Conservation (phyloP, 2,329 filamentous ascomycete species). For the Trichoderma cornu-damae region DNA sequence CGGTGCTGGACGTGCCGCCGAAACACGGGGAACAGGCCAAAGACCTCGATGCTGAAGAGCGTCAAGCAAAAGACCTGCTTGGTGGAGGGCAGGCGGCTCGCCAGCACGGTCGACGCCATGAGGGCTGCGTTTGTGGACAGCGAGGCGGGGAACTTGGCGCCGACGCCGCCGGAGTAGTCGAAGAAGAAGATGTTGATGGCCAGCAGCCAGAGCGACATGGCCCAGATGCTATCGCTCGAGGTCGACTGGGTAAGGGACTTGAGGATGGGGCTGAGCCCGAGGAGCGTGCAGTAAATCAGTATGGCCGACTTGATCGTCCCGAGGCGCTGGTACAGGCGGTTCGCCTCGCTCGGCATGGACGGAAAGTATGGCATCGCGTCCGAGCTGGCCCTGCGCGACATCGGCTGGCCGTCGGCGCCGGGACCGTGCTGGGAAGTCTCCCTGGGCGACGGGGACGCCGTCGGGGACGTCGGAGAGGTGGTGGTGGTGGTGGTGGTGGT, state of each 20-base stretch:
- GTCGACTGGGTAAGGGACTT: slow-evolving; percentile 95
- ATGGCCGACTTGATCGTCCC: slow-evolving; percentile 87
- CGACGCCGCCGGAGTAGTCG: slow-evolving; percentile 75
- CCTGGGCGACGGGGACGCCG: background rate
- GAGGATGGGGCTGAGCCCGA: slow-evolving; percentile 89
- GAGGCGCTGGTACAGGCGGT: slow-evolving; percentile 50
- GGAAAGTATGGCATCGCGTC: slow-evolving; percentile 30
- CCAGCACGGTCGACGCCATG: slow-evolving; percentile 93
- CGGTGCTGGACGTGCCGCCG: slow-evolving; percentile 78
- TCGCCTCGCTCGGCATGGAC: slow-evolving; percentile 33
- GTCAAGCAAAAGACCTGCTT: slow-evolving; percentile 93
- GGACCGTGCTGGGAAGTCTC: background rate
- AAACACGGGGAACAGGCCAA: slow-evolving; percentile 96
- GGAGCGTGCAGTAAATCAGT: slow-evolving; percentile 85
- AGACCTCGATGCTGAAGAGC: slow-evolving; percentile 94
- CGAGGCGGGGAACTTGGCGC: slow-evolving; percentile 61
- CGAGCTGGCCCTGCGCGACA: slow-evolving; percentile 28
- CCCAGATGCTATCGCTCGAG: slow-evolving; percentile 93
- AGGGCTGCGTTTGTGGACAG: slow-evolving; percentile 92
- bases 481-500: slow-evolving; percentile 23
- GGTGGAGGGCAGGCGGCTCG: slow-evolving; percentile 80
- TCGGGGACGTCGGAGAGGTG: slow-evolving; percentile 19
- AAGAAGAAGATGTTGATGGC: slow-evolving; percentile 97
- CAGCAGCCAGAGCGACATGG: slow-evolving; percentile 87
- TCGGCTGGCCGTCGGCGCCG: slow-evolving; percentile 15